Base-by-base conservation (phyloP, 2,329 filamentous ascomycete species). In the Botrytis sinoallii region DNA sequence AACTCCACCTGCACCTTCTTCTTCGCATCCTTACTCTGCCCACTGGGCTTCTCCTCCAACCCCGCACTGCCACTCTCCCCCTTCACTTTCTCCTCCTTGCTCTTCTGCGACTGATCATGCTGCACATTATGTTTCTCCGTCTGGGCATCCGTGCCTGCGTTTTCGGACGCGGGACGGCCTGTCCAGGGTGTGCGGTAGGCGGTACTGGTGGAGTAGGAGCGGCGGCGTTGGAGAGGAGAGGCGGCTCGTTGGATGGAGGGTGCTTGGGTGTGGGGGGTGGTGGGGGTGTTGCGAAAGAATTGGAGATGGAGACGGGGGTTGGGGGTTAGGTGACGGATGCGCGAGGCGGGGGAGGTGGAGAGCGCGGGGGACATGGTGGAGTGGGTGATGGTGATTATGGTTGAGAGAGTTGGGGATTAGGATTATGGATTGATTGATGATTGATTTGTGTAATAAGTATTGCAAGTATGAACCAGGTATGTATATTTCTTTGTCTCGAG, bases 271-370 rank as follows among this genome's bases (percentile, higher is more conserved):
- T 6, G 29, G 5, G 64, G 8, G 1, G 32, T 29, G 3, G 2
- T 44, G 38, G 61, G 18, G 10, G 35, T 7, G 38, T 18, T 7
- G 18, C 35, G 48, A 5, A n/a, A 14, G n/a, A 68, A 68, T 57
- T 57, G 66, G n/a, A 68, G 48, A 20, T 68, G 48, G 4, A 68
- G 66, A 10, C 66, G 66, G 2, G 66, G 66, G 18, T 57, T 68
- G 38, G 66, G 66, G 3, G 66, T 68, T 32, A 68, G 48, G n/a
- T 68, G 66, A n/a, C 38, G 48, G 48, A 68, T 57, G 48, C 66
- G 66, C 4, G 48, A 55, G 46, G n/a, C 52, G 25, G 46, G 65
- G 18, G 46, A 68, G 35, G 46, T 55, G 46, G 65, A 55, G 25
- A 68, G 18, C 10, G 38, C 38, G 40, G 48, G n/a, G 9, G 66